Base-by-base conservation (phyloP, 306 rosid genomes). In the Vigna reflexopilosa region DNA sequence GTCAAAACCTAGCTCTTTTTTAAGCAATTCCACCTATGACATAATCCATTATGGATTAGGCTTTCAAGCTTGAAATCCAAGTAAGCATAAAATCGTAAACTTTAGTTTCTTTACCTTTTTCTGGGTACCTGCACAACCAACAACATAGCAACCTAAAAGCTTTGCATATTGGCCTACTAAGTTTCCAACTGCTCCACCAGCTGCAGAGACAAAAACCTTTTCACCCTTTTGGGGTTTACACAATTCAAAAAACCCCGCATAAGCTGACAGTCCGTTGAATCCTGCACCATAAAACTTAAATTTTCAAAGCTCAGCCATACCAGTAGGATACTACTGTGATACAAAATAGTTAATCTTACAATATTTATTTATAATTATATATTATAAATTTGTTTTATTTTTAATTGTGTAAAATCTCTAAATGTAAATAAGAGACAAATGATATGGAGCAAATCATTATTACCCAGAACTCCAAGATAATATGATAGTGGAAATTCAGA, bases 111-210 rank as follows among this genome's bases (percentile, higher is more conserved):
- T 26, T 5, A 93, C 98, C 97, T 93, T 93, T 76, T 87, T 61
- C 5, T 86, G 71, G 74, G 78, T 88, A 58, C 96, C 90, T 42
- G 91, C 91, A 58, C 84, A 85, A 5, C 97, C 98, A 81, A 93
- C 96, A 63, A 91, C 98, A 58, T 91, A 86, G 82, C 98, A 93
- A 66, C 97, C 97, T 2, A 78, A 78, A 16, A 85, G 86, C 66
- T 90, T 93, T 13, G 97, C 96, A 15, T 82, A 91, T 50, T 89
- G 96, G 12, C 96, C 97, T 3, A 85, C 97, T 77, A 91, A 75
- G 85, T 69, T 83, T 20, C 96, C 98, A 20, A 90, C 86, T 2
- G 90, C 85, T 5, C 94, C 94, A 61, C 87, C 79, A 24, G 94
- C 97, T 51, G 97, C 86, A 24, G 98, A 94, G 0, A 91, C 93